phyloP scores from a whole-genome alignment of 768 basidiomycete species.

The Tylopilus felleus region DNA sequence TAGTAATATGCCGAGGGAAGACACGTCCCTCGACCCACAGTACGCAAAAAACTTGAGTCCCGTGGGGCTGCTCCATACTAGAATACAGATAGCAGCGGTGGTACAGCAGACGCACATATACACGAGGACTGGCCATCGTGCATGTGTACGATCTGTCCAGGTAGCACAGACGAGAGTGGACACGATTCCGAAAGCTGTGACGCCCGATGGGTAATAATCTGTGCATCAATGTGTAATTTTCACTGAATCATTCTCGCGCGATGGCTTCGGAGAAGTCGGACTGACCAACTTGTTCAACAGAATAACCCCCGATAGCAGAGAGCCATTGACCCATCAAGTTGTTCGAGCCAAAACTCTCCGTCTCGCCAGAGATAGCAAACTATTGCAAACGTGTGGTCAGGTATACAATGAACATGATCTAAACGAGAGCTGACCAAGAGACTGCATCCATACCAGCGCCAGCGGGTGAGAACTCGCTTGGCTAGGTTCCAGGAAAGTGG shows the following conservation, averaged over 20 bases:
- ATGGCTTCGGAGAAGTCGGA: constrained; percentile 1
- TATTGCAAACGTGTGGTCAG: constrained; percentile 17
- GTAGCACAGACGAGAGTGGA: constrained; percentile 61
- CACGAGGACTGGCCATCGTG: constrained; percentile 63
- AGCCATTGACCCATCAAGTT: constrained; percentile 75
- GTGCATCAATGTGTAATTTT: constrained; percentile 7
- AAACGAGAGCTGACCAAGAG: constrained; percentile 43
- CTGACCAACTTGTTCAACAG: constrained; percentile 58
- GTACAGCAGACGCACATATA: constrained; percentile 59
- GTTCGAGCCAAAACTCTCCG: constrained; percentile 66
- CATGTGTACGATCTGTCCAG: constrained; percentile 57
- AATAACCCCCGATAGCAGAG: constrained; percentile 56
- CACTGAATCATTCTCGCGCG: not conserved
- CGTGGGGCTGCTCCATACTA: constrained; percentile 57
- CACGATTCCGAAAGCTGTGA: constrained; percentile 60
- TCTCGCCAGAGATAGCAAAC: constrained; percentile 67
- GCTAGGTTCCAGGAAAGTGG: constrained; percentile 46
- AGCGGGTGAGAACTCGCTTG: constrained; percentile 50
- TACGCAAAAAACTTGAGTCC: constrained; percentile 75
- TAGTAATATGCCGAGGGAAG: not conserved
- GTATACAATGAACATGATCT: not conserved
- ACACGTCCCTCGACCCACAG: constrained; percentile 39
- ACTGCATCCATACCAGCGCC: constrained; percentile 70
- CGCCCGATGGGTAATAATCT: constrained; percentile 61
- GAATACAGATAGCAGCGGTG: constrained; percentile 51